phyloP scores from a whole-genome alignment of 2,329 filamentous ascomycete genomes.

The Blastomyces parvus region DNA sequence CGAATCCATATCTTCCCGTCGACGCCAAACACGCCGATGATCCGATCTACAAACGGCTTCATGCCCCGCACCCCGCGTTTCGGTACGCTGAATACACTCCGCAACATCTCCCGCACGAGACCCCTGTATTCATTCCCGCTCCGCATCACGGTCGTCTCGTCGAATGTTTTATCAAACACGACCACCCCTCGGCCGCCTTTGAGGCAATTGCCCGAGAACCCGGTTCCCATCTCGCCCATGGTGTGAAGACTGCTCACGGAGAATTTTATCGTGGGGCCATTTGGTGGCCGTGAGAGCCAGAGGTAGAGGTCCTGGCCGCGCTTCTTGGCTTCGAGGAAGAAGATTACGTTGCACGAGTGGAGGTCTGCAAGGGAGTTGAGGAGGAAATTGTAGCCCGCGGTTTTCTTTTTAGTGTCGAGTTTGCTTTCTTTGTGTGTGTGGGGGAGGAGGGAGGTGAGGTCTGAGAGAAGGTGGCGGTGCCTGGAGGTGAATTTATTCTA shows the following conservation, averaged over 20 bases:
- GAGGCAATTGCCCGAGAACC: constrained; percentile 88
- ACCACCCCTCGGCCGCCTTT: constrained; percentile 87
- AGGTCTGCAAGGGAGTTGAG: constrained; percentile 68
- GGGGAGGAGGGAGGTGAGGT: constrained; percentile 78
- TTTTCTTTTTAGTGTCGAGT: constrained; percentile 82
- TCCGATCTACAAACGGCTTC: constrained; percentile 93
- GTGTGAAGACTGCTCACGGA: constrained; percentile 61
- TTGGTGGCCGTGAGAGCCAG: constrained; percentile 86
- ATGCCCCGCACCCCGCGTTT: constrained; percentile 70
- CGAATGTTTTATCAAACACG: constrained; percentile 83
- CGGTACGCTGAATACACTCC: constrained; percentile 85
- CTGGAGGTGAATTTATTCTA: constrained; percentile 38
- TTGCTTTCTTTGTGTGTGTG: constrained; percentile 93
- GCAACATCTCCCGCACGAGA: constrained; percentile 72
- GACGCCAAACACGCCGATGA: constrained; percentile 82
- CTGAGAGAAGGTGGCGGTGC: constrained; percentile 86
- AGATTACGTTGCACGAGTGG: constrained; percentile 87
- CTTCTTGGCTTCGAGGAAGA: constrained; percentile 94
- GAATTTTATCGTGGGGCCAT: constrained; percentile 60
- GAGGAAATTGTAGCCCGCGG: constrained; percentile 53
- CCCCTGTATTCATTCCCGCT: constrained; percentile 37
- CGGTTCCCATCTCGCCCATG: constrained; percentile 78
- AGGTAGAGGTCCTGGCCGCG: constrained; percentile 80
- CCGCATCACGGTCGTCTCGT: constrained; percentile 65
- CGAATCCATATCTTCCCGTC: constrained; percentile 95